Base-by-base conservation (phyloP, 2,329 filamentous ascomycete species). In the Fusarium camptoceras region DNA sequence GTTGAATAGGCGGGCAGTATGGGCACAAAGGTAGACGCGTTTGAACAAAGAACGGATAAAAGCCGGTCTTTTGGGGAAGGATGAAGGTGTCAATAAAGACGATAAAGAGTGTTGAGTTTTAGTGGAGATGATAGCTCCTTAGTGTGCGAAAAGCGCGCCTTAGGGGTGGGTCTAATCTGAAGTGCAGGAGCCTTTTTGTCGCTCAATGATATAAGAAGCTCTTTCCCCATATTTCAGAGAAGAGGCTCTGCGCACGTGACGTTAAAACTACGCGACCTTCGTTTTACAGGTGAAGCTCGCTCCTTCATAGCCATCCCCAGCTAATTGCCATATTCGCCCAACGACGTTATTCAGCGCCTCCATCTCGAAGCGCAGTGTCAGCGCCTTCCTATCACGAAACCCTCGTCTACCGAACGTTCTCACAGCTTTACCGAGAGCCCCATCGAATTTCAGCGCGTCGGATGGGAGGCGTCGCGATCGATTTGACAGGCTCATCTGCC, bases 401-500 rank as follows among this genome's bases (percentile, higher is more conserved):
- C 44, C 27, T 44, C 34, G 47, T 54, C 27, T 48, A 48, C 28
- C 37, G 53, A 62, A 46, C 44, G 30, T 51, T 58, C 64, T 55
- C 27, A 46, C 47, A 61, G 44, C 44, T 56, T 61, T 61, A 46
- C 49, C 71, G 59, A 72, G 61, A 47, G 67, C 59, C 55, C 66
- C 61, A 50, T 46, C 59, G 37, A 67, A 60, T 61, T 68, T 67
- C 31, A 70, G 74, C 76, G 76, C 77, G 76, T 81, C 83, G 83
- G 78, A 86, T 86, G 84, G 81, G 83, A 81, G 79, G 79, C 77
- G 77, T 77, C 77, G 77, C 79, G 76, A 78, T 76, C 73, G 78
- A 79, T 78, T 80, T 81, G 80, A 82, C 82, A 81, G 84, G 85
- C 85, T 82, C 80, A 78, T 77, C 79, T 81, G 85, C 82, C 82